Conservation (phyloP, 768 basidiomycete genomes). For the Suillus hirtellus region DNA sequence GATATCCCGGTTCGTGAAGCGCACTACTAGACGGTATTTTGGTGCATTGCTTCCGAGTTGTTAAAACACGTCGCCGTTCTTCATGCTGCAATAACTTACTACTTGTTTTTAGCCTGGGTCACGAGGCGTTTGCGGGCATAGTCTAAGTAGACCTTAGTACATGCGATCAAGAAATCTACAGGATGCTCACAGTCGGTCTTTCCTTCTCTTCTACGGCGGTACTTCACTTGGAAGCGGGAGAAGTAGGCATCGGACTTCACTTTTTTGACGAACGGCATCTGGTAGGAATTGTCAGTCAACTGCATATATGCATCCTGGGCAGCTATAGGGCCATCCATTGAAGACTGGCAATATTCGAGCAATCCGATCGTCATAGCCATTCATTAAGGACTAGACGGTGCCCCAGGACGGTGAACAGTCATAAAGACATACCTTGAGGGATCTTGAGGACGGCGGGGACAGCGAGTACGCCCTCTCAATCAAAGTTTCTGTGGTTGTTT, state of each 20-base stretch:
- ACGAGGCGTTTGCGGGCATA: conserved; percentile 97
- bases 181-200: conserved; percentile 90
- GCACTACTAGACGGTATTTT: conserved; percentile 97
- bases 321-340: conserved; percentile 33
- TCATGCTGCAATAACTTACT: conserved; percentile 47
- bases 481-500: conserved; percentile 25
- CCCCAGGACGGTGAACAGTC: background rate
- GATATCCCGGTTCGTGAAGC: conserved; percentile 97
- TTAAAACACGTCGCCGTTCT: conserved; percentile 12
- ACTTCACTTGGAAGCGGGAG: conserved; percentile 98
- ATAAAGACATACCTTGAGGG: conserved; percentile 41
- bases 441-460: conserved; percentile 32
- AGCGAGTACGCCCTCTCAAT: conserved; percentile 22
- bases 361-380: background rate
- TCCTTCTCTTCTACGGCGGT: conserved; percentile 94
- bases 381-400: background rate
- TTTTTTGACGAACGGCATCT: conserved; percentile 98
- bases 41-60: conserved; percentile 72
- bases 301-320: conserved; percentile 28
- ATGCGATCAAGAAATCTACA: conserved; percentile 1
- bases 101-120: conserved; percentile 99
- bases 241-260: conserved; percentile 97
- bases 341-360: background rate
- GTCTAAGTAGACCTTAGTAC: conserved; percentile 49
- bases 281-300: conserved; percentile 20